Evolutionary conservation across 2,329 filamentous ascomycete genomes (phyloP).

Genomic region (Botrytis elliptica): DNA sequence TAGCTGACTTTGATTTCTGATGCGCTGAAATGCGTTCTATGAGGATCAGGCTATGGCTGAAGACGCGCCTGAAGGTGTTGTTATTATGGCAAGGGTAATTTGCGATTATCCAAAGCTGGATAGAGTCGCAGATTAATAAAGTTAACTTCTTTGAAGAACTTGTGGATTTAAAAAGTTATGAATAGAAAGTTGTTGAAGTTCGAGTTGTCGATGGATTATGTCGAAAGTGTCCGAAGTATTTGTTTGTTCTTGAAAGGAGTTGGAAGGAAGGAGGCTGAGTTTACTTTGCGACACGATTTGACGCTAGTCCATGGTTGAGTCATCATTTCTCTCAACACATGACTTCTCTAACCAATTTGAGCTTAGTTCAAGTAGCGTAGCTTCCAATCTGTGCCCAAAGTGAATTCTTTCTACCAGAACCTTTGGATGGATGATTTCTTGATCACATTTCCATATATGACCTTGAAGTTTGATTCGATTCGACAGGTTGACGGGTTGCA

Average conservation of each 20-base stretch:
- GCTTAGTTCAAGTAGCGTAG: neutral
- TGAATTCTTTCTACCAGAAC: neutral
- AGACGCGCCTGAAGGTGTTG: constrained; percentile 16
- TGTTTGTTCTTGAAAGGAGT: constrained; percentile 21
- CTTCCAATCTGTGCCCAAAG: neutral
- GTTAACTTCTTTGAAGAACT: neutral
- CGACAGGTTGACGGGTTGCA: too few relatives aligned
- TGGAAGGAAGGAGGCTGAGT: constrained; percentile 16
- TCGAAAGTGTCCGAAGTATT: constrained; percentile 30
- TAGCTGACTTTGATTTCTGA: constrained; percentile 35
- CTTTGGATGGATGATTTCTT: neutral
- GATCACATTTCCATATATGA: neutral
- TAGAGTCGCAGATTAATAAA: constrained; percentile 18
- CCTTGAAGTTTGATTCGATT: neutral
- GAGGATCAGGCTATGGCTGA: constrained; percentile 29
- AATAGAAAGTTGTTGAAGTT: constrained; percentile 14
- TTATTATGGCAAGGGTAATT: constrained; percentile 30
- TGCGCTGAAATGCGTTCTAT: constrained; percentile 30
- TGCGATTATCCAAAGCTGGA: constrained; percentile 35
- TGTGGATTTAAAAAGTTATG: neutral
- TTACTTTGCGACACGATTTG: constrained; percentile 1
- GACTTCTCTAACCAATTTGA: neutral
- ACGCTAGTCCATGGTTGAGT: constrained; percentile 8
- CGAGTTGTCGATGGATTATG: constrained; percentile 4
- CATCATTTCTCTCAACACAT: constrained; percentile 10